Evolutionary conservation across 2,329 filamentous ascomycete species (phyloP), one percentile per base, ranked within the genome.

Genomic region (Dactylellina leptospora): DNA sequence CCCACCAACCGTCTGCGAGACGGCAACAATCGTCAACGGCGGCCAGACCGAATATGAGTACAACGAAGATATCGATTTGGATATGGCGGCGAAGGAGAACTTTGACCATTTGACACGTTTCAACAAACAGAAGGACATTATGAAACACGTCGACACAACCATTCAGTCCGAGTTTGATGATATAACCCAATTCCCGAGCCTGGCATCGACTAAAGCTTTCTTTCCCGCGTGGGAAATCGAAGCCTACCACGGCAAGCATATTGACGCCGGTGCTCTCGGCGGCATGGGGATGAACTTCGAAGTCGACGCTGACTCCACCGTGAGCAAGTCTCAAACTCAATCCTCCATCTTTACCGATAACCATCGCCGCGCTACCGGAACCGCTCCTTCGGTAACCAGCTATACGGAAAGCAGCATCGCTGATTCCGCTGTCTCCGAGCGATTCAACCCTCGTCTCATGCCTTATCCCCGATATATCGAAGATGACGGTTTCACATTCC

Each of bases 51-150:
- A 72, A 23, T 72, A 33, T 30, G 66, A 71, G 16, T 51, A 53
- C 28, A 70, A 51, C 33, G 66, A 71, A 30, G 66, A 72, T 64
- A 72, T 72, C 59, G 68, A 72, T 54, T 72, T 72, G 68, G 68
- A 72, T 25, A 50, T 59, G 42, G 68, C 59, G 11, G 53, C 59
- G 11, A 64, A 72, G 53, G 59, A 72, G 30, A 64, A 72, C 47
- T 72, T 72, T 38, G 59, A 63, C 59, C 59, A 72, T 72, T 53
- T 72, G 25, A 63, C 59, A 10, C 59, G 68, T 40, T 72, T 72
- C 68, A 72, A 72, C 68, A 72, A 72, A 64, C 68, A 72, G 55
- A 72, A 72, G 68, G 55, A 40, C 18, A 72, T 72, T 42, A 72
- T 72, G 59, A 47, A 60, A 25, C 59, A 72, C 47, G 59, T 64